Percentiles rank a stretch among this genome's conserved stretches.
Evolutionary conservation across 305 asterid species (phyloP).

Genomic region (Vinca major): DNA sequence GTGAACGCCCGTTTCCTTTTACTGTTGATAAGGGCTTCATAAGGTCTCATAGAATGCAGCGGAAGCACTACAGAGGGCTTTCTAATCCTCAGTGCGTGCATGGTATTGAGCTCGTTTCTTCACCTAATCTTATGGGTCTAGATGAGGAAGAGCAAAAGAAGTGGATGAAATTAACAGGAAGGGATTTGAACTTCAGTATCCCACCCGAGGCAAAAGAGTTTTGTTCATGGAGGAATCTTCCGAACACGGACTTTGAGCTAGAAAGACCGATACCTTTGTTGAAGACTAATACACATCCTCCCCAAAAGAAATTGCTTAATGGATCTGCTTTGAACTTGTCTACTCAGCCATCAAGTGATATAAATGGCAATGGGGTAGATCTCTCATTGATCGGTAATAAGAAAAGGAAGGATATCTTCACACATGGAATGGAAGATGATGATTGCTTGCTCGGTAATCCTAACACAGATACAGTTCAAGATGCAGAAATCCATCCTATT

Average conservation of each 20-base stretch:
- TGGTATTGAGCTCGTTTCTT: conserved; percentile 26
- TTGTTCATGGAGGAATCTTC: conserved; percentile 24
- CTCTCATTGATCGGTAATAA: conserved; percentile 14
- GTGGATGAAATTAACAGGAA: conserved; percentile 26
- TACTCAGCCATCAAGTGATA: conserved; percentile 12
- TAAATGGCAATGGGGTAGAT: conserved; percentile 15
- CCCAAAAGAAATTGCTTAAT: conserved; percentile 17
- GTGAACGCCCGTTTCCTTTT: conserved; percentile 25
- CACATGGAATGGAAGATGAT: conserved; percentile 19
- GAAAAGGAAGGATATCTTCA: conserved; percentile 18
- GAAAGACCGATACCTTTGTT: conserved; percentile 15
- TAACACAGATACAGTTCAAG: conserved; percentile 10
- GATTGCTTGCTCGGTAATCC: conserved; percentile 6
- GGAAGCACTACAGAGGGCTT: conserved; percentile 26
- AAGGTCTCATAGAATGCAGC: conserved; percentile 26
- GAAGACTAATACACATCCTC: conserved; percentile 4
- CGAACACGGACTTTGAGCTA: conserved; percentile 21
- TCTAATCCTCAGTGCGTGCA: conserved; percentile 28
- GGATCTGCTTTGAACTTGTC: conserved; percentile 20
- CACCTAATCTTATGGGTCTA: conserved; percentile 18
- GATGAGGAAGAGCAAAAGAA: conserved; percentile 25
- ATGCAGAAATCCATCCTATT: conserved; percentile 11
- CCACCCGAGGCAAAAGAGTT: conserved; percentile 23
- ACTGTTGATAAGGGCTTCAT: conserved; percentile 25
- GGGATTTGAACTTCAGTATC: conserved; percentile 18